These are phyloP conservation scores for Gelatoporia subvermispora DNA, from an alignment of 768 basidiomycete genomes.

Conservation along the genomic window DNA sequence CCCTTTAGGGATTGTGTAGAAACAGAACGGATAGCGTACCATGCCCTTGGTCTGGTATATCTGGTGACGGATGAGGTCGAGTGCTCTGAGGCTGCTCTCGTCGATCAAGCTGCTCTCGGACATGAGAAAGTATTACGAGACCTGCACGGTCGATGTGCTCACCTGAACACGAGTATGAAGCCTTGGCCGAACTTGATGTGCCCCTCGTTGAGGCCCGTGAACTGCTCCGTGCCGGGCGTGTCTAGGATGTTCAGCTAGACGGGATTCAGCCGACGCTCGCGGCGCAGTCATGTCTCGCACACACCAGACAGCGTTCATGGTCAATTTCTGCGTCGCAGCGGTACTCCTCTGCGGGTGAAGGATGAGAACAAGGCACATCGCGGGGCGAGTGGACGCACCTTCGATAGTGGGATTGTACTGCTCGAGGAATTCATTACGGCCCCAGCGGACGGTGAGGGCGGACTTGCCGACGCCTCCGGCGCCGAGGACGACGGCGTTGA, in stretches of 20 bases:
- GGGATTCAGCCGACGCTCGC: neutral
- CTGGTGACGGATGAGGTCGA: conserved; percentile 75
- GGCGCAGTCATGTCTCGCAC: conserved; percentile 21
- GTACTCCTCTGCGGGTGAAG: conserved; percentile 57
- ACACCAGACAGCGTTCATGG: conserved; percentile 55
- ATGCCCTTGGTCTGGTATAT: conserved; percentile 76
- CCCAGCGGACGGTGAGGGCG: conserved; percentile 76
- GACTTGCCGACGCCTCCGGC: conserved; percentile 90
- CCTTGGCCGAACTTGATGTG: conserved; percentile 82
- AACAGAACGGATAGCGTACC: conserved; percentile 31
- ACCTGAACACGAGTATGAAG: conserved; percentile 83
- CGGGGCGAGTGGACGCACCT: conserved; percentile 39
- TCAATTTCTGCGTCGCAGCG: conserved; percentile 61
- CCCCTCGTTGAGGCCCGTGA: conserved; percentile 72
- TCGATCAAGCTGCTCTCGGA: conserved; percentile 70
- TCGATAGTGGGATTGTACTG: conserved; percentile 84
- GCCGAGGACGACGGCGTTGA: conserved; percentile 76
- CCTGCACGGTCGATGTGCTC: conserved; percentile 9
- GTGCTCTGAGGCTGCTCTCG: conserved; percentile 74
- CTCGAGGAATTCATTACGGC: conserved; percentile 67
- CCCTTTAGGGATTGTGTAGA: neutral
- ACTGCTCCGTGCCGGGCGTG: conserved; percentile 85
- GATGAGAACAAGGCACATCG: neutral
- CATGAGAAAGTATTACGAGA: no score
- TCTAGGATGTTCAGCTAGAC: conserved; percentile 73